Evolutionary conservation across 352 stramenopile genomes (phyloP).

Genomic region (Globisporangium heterothallicum): DNA sequence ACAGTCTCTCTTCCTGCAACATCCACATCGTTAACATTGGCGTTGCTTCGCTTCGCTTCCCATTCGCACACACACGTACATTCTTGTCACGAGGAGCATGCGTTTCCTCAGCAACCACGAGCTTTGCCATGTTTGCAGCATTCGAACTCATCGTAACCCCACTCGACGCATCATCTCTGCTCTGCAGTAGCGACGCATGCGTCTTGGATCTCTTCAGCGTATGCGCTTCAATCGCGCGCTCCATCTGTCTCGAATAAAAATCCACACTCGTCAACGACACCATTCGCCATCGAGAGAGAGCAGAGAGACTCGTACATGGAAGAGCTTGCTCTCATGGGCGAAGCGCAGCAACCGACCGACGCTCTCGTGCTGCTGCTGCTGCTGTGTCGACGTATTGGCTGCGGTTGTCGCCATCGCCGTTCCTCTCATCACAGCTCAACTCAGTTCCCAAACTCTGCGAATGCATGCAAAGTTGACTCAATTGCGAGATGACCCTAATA

Average conservation of each 20-base stretch:
- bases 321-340: constrained; percentile 31
- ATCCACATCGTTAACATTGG: constrained; percentile 1
- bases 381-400: constrained; percentile 9
- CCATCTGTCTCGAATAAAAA: constrained; percentile 19
- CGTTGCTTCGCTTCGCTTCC: neutral
- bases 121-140: neutral
- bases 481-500: neutral
- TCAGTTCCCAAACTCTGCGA: too few relatives aligned
- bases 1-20: constrained; percentile 14
- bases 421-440: too few relatives aligned
- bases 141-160: neutral
- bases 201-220: neutral
- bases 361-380: constrained; percentile 16
- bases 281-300: neutral
- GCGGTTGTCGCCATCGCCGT: neutral
- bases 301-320: constrained; percentile 25
- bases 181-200: constrained; percentile 10
- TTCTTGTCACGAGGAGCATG: neutral
- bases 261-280: neutral
- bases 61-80: neutral
- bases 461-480: too few relatives aligned
- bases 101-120: neutral
- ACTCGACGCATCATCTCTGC: neutral
- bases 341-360: constrained; percentile 37
- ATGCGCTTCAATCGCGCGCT: constrained; percentile 27